These are phyloP conservation scores for Stereum hirsutum DNA, from an alignment of 1,284 basidiomycete species.

Conservation along the genomic window DNA sequence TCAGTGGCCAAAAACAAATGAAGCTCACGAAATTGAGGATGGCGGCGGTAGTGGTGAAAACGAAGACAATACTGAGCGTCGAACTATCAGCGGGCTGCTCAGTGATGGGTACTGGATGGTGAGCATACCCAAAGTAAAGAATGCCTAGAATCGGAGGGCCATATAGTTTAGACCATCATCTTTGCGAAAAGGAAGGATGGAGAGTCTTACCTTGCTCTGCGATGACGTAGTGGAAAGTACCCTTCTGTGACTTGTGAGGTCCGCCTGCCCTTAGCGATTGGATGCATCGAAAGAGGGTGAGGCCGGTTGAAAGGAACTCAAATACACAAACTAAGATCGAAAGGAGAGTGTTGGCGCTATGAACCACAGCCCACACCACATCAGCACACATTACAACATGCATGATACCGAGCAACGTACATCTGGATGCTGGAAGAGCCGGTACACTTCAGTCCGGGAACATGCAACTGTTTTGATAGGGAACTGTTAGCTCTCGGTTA, in stretches of 20 bases:
- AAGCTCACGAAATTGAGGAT: conserved; percentile 21
- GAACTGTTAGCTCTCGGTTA: not conserved
- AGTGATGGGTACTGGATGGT: no score
- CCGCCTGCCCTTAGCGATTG: conserved; percentile 18
- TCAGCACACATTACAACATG: not conserved
- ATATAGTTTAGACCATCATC: no score
- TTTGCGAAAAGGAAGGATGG: not conserved
- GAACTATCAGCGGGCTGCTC: not conserved
- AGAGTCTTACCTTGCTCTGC: conserved; percentile 20
- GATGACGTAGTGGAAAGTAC: conserved; percentile 19
- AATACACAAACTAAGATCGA: conserved; percentile 21
- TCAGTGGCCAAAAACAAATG: not conserved
- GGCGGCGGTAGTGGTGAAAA: conserved; percentile 19
- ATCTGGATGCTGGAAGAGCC: conserved; percentile 13
- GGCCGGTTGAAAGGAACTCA: conserved; percentile 16
- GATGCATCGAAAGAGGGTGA: conserved; percentile 20
- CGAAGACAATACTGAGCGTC: conserved; percentile 16
- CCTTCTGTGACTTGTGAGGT: conserved; percentile 11
- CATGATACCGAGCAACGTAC: conserved; percentile 2
- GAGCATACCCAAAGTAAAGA: not conserved
- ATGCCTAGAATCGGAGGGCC: no score
- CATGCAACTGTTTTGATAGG: conserved; percentile 11
- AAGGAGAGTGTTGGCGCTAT: conserved; percentile 16
- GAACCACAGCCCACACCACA: not conserved
- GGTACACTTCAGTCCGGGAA: conserved; percentile 12